Evolutionary conservation across 495 filamentous ascomycete species (phyloP).

Genomic region (Xylaria scruposa): DNA sequence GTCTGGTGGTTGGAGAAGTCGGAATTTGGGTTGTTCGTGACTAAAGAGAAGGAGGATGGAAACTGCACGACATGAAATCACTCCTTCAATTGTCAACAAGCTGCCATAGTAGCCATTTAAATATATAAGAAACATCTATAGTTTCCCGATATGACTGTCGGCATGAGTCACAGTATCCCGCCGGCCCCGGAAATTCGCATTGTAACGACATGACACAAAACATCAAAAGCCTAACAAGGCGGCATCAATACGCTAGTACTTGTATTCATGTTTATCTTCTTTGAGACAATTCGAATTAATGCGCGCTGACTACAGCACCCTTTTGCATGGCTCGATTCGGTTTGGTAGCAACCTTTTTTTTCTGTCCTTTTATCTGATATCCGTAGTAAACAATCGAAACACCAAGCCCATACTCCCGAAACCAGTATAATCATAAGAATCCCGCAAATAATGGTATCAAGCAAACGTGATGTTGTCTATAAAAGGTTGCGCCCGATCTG

Average conservation of each 20-base stretch:
- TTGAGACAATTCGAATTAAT: background rate
- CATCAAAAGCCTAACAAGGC: background rate
- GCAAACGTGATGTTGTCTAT: background rate
- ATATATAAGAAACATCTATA: background rate
- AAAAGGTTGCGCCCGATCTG: background rate
- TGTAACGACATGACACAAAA: background rate
- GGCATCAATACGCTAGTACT: background rate
- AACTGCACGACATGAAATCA: background rate
- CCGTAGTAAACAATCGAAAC: background rate
- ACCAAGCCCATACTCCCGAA: background rate
- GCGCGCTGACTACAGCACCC: background rate
- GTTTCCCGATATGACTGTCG: background rate
- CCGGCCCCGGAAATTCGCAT: conserved; percentile 3
- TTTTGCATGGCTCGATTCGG: background rate
- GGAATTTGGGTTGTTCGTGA: background rate
- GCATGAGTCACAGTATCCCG: conserved; percentile 12
- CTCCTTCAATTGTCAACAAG: background rate
- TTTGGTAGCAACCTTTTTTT: background rate
- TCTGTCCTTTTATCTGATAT: background rate
- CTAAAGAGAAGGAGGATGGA: no score
- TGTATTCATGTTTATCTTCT: background rate
- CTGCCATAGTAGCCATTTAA: background rate
- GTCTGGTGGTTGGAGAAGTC: background rate
- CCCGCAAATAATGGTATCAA: background rate
- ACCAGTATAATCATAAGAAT: background rate